Conservation (phyloP, 1,284 basidiomycete species). For the Wallemia mellicola region DNA sequence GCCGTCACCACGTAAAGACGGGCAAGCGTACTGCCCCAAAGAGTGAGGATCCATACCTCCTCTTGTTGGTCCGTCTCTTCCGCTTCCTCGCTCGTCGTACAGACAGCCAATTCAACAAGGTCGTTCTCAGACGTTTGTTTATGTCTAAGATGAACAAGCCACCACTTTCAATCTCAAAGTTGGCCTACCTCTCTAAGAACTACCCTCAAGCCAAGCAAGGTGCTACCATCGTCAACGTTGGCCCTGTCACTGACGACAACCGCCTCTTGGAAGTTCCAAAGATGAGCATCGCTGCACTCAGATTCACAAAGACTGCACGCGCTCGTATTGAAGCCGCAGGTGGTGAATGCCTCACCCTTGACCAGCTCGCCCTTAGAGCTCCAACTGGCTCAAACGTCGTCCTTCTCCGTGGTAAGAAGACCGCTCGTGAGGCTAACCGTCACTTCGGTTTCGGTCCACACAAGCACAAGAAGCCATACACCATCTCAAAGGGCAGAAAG, state of each 20-base stretch:
- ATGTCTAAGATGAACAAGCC: conserved; percentile 94
- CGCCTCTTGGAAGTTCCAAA: conserved; percentile 67
- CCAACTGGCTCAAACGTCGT: conserved; percentile 91
- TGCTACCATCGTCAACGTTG: conserved; percentile 71
- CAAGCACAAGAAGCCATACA: conserved; percentile 84
- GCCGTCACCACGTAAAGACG: conserved; percentile 96
- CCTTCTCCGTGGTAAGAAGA: conserved; percentile 70
- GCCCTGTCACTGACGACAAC: conserved; percentile 85
- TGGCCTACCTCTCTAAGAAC: conserved; percentile 45
- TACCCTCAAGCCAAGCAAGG: conserved; percentile 32
- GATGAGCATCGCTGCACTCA: conserved; percentile 72
- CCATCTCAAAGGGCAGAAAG: conserved; percentile 83
- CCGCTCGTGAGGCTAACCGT: conserved; percentile 70
- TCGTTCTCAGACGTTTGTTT: conserved; percentile 83
- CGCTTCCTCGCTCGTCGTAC: conserved; percentile 96
- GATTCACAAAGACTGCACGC: conserved; percentile 74
- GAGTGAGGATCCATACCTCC: conserved; percentile 96
- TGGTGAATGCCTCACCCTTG: conserved; percentile 78
- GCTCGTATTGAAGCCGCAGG: conserved; percentile 86
- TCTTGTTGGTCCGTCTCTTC: conserved; percentile 96
- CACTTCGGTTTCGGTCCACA: conserved; percentile 87
- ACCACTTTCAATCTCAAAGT: conserved; percentile 73
- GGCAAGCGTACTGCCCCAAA: conserved; percentile 76
- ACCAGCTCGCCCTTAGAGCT: conserved; percentile 78
- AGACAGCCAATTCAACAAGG: conserved; percentile 91